Conservation (phyloP, 805 yeast species). For the Yamadazyma nakazawae region DNA sequence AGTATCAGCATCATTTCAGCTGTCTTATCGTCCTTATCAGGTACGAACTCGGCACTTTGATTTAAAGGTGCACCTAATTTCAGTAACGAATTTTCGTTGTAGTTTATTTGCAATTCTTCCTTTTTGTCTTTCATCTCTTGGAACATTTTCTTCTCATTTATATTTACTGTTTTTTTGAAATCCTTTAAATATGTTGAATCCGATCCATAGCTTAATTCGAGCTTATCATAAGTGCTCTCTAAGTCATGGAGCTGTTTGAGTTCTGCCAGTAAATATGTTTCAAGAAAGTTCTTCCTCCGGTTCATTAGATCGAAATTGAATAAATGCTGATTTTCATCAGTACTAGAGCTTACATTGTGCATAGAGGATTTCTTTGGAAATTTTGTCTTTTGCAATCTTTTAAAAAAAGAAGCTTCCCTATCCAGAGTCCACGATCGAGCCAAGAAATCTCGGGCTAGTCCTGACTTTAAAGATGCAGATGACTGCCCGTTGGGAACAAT, state of each 20-base stretch:
- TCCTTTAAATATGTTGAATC: constrained; percentile 33
- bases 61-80: neutral
- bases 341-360: constrained; percentile 12
- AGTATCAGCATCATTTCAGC: constrained; percentile 4
- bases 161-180: constrained; percentile 22
- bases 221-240: constrained; percentile 22
- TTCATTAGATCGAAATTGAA: constrained; percentile 25
- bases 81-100: neutral
- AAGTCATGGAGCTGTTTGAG: constrained; percentile 33
- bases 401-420: constrained; percentile 19
- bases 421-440: constrained; percentile 24
- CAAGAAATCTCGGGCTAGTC: constrained; percentile 23
- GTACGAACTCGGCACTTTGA: constrained; percentile 1
- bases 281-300: constrained; percentile 26
- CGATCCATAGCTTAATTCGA: constrained; percentile 24
- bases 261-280: constrained; percentile 40
- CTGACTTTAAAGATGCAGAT: constrained; percentile 10
- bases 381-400: constrained; percentile 24
- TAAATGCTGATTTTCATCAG: constrained; percentile 16
- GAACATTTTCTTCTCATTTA: constrained; percentile 14
- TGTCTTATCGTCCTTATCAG: constrained; percentile 7
- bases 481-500: constrained; percentile 2
- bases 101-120: neutral
- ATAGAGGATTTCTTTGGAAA: constrained; percentile 23
- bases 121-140: constrained; percentile 7